phyloP scores from a whole-genome alignment of 2,329 filamentous ascomycete species.

The Colletotrichum chrysophilum region DNA sequence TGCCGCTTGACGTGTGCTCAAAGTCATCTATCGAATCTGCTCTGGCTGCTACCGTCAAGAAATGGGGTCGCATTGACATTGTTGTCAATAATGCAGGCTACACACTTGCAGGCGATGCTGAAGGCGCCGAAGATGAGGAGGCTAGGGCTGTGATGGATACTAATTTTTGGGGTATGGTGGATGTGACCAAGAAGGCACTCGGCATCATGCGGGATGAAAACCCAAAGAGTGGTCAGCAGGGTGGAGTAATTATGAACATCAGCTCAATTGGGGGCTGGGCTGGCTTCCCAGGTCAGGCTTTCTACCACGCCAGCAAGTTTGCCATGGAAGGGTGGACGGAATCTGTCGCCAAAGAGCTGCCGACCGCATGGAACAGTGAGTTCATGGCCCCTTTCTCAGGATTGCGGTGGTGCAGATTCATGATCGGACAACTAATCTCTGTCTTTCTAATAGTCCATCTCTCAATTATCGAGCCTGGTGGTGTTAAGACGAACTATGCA shows the following conservation, averaged over 20 bases:
- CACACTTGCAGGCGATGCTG: not conserved
- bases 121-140: not conserved
- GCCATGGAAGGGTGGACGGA: conserved; percentile 54
- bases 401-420: too few relatives aligned
- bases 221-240: conserved; percentile 31
- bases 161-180: not conserved
- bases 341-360: conserved; percentile 46
- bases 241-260: conserved; percentile 60
- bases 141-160: not conserved
- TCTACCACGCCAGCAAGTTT: conserved; percentile 49
- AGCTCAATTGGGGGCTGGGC: conserved; percentile 55
- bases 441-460: conserved; percentile 37
- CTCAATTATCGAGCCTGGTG: conserved; percentile 46
- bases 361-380: conserved; percentile 45
- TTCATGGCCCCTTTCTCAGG: not conserved
- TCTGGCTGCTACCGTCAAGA: not conserved
- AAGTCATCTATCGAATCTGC: not conserved
- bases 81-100: not conserved
- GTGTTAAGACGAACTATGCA: conserved; percentile 37
- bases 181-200: conserved; percentile 29
- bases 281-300: conserved; percentile 37
- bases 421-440: not conserved
- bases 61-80: not conserved
- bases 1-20: not conserved
- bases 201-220: conserved; percentile 43